Conservation (phyloP, 371 early-diverging fungal species). For the Cokeromyces recurvatus region DNA sequence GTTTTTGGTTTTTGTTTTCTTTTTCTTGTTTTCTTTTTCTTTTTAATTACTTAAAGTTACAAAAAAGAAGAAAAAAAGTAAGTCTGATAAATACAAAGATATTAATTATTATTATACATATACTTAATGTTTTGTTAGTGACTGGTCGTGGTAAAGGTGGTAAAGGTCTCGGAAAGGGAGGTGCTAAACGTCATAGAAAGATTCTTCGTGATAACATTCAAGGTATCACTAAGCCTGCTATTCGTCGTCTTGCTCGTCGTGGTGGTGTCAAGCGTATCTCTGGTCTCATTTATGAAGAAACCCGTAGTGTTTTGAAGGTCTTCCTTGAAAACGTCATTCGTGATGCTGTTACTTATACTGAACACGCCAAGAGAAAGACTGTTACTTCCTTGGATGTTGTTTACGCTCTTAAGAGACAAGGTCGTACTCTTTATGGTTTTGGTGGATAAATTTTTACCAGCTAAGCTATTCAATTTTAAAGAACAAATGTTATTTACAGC, state of each 20-base stretch:
- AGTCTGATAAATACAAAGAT: no score
- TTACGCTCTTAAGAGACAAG: constrained; percentile 98
- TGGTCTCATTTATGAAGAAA: constrained; percentile 96
- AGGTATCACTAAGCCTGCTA: constrained; percentile 99
- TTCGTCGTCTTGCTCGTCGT: constrained; percentile 99
- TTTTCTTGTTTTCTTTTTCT: no score
- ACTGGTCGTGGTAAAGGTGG: constrained; percentile 95
- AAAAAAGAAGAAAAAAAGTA: no score
- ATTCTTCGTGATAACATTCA: constrained; percentile 97
- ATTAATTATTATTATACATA: no score
- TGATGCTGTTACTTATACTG: constrained; percentile 98
- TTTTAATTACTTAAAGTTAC: no score
- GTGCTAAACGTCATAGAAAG: constrained; percentile 98
- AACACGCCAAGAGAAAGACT: constrained; percentile 99
- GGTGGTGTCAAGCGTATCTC: constrained; percentile 99
- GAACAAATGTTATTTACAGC: background rate
- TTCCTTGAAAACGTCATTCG: constrained; percentile 98
- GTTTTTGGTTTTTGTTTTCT: no score
- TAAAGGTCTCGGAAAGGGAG: constrained; percentile 96
- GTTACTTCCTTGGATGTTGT: constrained; percentile 93
- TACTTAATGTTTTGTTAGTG: constrained; percentile 28
- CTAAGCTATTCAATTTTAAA: background rate
- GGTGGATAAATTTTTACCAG: constrained; percentile 40
- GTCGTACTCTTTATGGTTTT: constrained; percentile 84
- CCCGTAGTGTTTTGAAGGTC: constrained; percentile 93